A percentile compares a stretch with the other conserved stretches of the same genome.
phyloP scores from a whole-genome alignment of 441 rosid species.

The Erodium texanum region DNA sequence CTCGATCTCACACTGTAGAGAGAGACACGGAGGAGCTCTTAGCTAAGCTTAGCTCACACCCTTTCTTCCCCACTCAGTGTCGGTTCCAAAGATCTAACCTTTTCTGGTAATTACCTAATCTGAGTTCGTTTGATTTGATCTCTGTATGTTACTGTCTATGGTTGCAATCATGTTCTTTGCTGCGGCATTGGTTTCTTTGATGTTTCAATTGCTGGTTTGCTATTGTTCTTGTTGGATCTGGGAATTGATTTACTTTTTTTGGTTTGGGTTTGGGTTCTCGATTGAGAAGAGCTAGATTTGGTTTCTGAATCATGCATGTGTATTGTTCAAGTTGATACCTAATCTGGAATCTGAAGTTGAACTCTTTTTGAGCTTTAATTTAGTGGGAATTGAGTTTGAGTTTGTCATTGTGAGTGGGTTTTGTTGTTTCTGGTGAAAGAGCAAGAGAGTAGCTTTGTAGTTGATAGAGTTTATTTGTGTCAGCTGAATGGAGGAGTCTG shows the following conservation, averaged over 20 bases:
- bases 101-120: background rate
- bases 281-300: background rate
- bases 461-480: too few relatives aligned
- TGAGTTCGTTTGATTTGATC: background rate
- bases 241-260: background rate
- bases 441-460: too few relatives aligned
- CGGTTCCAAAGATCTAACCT: background rate
- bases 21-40: background rate
- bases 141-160: background rate
- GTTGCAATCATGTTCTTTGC: background rate
- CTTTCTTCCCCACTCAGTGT: background rate
- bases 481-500: background rate
- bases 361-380: background rate
- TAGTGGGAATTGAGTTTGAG: background rate
- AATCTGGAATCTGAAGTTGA: background rate
- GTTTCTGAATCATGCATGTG: background rate
- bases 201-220: background rate
- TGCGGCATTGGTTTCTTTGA: background rate
- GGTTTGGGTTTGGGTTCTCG: background rate
- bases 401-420: background rate
- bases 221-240: background rate
- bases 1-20: too few relatives aligned
- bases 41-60: background rate
- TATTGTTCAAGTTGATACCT: background rate
- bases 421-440: too few relatives aligned